These are phyloP conservation scores for Tetrapyrgos nigripes DNA, from an alignment of 1,284 basidiomycete species.

Conservation along the genomic window DNA sequence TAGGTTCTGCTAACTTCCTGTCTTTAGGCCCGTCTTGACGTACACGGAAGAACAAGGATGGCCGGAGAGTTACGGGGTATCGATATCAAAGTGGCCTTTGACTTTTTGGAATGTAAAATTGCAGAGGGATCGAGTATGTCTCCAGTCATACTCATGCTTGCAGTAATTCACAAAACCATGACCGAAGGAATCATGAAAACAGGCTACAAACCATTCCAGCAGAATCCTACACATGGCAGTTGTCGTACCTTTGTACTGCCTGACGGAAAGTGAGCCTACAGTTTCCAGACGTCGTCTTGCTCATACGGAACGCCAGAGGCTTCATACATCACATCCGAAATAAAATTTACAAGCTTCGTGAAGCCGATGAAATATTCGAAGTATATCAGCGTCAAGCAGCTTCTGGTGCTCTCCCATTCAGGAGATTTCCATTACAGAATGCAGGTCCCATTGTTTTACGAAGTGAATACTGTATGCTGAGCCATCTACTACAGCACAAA, in stretches of 20 bases:
- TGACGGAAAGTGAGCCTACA: slow-evolving; percentile 44
- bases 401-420: slow-evolving; percentile 60
- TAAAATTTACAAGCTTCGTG: slow-evolving; percentile 40
- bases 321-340: slow-evolving; percentile 65
- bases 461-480: not conserved
- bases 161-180: not conserved
- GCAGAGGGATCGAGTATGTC: slow-evolving; percentile 2
- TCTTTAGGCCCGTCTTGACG: slow-evolving; percentile 30
- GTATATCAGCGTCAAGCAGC: slow-evolving; percentile 68
- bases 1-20: not conserved
- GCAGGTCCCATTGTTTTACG: slow-evolving; percentile 47
- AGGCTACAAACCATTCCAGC: slow-evolving; percentile 30
- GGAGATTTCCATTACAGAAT: slow-evolving; percentile 69
- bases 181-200: slow-evolving; percentile 38
- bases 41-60: slow-evolving; percentile 34
- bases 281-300: not conserved
- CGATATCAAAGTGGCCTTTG: slow-evolving; percentile 31
- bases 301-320: slow-evolving; percentile 49
- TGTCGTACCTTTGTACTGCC: slow-evolving; percentile 56
- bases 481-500: slow-evolving; percentile 57
- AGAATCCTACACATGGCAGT: slow-evolving; percentile 35
- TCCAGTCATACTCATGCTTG: not conserved
- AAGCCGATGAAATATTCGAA: slow-evolving; percentile 61
- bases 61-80: slow-evolving; percentile 42
- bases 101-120: not conserved